Evolutionary conservation across 352 stramenopile species (phyloP).

Genomic region (Pythium volutum): DNA sequence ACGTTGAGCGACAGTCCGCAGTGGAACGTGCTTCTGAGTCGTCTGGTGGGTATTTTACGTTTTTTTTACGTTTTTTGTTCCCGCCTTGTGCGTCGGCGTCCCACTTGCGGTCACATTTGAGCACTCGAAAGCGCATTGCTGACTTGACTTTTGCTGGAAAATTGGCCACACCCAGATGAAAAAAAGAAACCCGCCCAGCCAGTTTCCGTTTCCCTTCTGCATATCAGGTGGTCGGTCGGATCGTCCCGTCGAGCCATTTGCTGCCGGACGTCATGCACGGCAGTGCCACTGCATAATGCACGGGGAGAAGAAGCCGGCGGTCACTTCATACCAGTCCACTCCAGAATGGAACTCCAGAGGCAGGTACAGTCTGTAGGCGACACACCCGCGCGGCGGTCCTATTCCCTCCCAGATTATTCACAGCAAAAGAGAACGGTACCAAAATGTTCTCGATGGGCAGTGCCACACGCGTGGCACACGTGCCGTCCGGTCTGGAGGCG

Average conservation of each 20-base stretch:
- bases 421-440: too few species aligned
- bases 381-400: too few species aligned
- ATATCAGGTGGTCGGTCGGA: not conserved
- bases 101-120: conserved; percentile 13
- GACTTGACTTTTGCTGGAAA: conserved; percentile 3
- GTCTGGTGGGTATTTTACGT: not conserved
- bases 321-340: too few species aligned
- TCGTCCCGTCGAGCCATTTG: not conserved
- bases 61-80: conserved; percentile 6
- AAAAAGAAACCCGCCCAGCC: not conserved
- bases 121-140: conserved; percentile 17
- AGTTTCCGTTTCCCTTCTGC: not conserved
- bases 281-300: too few species aligned
- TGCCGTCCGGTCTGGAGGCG: too few species aligned
- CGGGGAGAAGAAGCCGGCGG: too few species aligned
- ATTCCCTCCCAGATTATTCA: too few species aligned
- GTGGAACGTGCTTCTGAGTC: conserved; percentile 8
- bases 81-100: conserved; percentile 1
- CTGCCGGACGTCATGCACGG: too few species aligned
- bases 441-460: too few species aligned
- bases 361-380: too few species aligned
- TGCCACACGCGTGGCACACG: too few species aligned
- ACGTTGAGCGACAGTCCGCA: not conserved
- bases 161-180: not conserved
- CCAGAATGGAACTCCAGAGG: too few species aligned